Base-by-base conservation (phyloP, 495 filamentous ascomycete genomes). In the Lasiosphaeria miniovina region DNA sequence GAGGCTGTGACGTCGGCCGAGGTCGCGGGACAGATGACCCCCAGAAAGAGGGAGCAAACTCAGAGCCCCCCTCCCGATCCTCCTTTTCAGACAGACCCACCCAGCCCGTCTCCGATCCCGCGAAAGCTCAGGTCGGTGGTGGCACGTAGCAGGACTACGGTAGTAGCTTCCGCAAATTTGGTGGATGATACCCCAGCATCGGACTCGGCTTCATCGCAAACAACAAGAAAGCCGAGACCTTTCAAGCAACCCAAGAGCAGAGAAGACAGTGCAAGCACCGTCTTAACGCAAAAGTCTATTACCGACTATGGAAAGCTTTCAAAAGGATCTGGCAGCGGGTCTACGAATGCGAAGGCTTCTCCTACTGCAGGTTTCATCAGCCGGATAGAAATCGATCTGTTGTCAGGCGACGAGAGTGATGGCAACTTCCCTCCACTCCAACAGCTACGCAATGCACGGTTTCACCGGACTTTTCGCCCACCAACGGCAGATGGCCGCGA, bases 201-300 rank as follows among this genome's bases (percentile, higher is more conserved):
- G 32, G 33, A 36, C 6, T 34, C 51, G 7, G 36, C 5, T 12
- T 35, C 51, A n/a, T 9, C 57, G 14, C 60, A 36, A 32, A 41
- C 40, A 36, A 33, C 33, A 4, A 51, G 55, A 38, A 59, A 59
- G 49, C n/a, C 58, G 1, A 56, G 64, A 33, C 51, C 64, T 1
- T 64, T 69, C 40, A 71, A 67, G 52, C 59, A 62, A 51, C 57
- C 55, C n/a, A 71, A 67, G 57, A 71, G 64, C 50, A 62, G 62
- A 4, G 60, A 65, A 24, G 32, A 55, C 5, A 33, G 52, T 4
- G 6, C 40, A 35, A 24, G 17, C 49, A 12, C 32, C 31, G 54
- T 5, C 36, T 50, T 17, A 17, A 62, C 61, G n/a, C 59, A 60
- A 45, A 50, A 31, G 3, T 59, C 60, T 0, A 68, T 70, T 41